Conservation (phyloP, 257 asterid genomes). For the Nicotiana knightiana region DNA sequence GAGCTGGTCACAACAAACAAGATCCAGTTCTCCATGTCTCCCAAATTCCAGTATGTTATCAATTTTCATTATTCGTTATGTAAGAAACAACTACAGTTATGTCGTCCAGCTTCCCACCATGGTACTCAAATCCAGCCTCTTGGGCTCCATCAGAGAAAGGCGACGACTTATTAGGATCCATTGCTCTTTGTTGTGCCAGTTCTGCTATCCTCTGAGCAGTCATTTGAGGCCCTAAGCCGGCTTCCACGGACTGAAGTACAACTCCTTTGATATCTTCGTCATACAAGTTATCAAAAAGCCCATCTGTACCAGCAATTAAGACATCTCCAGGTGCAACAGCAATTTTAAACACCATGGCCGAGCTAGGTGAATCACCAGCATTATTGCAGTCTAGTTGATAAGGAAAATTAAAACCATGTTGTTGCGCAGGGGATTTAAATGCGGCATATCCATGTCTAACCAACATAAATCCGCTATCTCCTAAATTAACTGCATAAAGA, state of each 20-base stretch:
- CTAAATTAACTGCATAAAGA: constrained; percentile 11
- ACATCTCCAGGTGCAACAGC: constrained; percentile 14
- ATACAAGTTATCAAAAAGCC: constrained; percentile 17
- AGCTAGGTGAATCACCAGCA: constrained; percentile 4
- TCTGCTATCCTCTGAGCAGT: constrained; percentile 17
- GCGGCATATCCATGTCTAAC: constrained; percentile 2
- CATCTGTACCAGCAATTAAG: constrained; percentile 15
- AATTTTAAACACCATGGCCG: constrained; percentile 8
- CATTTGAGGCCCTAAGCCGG: constrained; percentile 14
- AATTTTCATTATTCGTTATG: neutral
- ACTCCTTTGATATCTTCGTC: constrained; percentile 11
- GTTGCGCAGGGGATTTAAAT: constrained; percentile 14
- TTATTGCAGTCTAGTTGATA: constrained; percentile 11
- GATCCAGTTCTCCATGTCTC: neutral
- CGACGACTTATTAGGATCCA: neutral
- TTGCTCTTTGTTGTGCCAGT: constrained; percentile 14
- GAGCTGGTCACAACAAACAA: neutral
- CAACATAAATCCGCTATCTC: constrained; percentile 18
- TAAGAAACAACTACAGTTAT: constrained; percentile 13
- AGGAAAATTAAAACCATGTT: constrained; percentile 6
- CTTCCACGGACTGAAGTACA: constrained; percentile 5
- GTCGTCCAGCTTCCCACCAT: constrained; percentile 20
- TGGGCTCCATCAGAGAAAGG: constrained; percentile 18
- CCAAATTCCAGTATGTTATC: neutral
- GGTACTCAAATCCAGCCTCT: constrained; percentile 7